Base-by-base conservation (phyloP, 805 yeast genomes). In the Teunomyces stri region DNA sequence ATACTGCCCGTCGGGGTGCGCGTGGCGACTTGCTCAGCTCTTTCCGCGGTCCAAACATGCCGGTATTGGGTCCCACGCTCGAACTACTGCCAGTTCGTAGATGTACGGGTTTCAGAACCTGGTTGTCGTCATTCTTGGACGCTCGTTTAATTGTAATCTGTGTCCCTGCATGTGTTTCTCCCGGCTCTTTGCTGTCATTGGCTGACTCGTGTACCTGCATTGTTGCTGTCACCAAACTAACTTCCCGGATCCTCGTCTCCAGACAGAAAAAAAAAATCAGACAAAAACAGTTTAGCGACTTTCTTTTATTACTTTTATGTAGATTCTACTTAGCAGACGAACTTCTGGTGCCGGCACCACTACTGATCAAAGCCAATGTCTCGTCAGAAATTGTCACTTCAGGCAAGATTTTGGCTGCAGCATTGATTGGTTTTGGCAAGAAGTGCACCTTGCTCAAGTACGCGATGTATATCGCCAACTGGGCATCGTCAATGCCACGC, bases 391-490 rank as follows among this genome's bases (percentile, higher is more conserved):
- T 62, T 10, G 66, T 59, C 41, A 87, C 65, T 13, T 72, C 70
- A 7, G 96, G 96, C 51, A 89, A 69, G 11, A 52, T 42, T 21
- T 54, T 40, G 27, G 27, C 27, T 46, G 52, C 53, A 9, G 81
- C 84, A 10, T 54, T 43, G 1, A 75, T 56, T 45, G 97, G 92
- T 15, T 69, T 56, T 30, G 87, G 86, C 60, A 94, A 74, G 70
- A 86, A 94, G 0, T 96, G 96, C 56, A 85, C 83, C 57, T 82
- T 81, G 49, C 81, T 78, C 65, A 94, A 77, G 69, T 90, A 94
- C 16, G 94, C 74, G 53, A 92, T 77, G 66, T 92, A 94, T 45
- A 81, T 68, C 21, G 91, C 90, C 70, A 89, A 70, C 54, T 82
- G 85, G 25, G 74, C 71, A 20, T 68, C 64, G 47, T 81, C 81